Evolutionary conservation across 768 basidiomycete genomes (phyloP).

Genomic region (Thelephora aurantiotincta): DNA sequence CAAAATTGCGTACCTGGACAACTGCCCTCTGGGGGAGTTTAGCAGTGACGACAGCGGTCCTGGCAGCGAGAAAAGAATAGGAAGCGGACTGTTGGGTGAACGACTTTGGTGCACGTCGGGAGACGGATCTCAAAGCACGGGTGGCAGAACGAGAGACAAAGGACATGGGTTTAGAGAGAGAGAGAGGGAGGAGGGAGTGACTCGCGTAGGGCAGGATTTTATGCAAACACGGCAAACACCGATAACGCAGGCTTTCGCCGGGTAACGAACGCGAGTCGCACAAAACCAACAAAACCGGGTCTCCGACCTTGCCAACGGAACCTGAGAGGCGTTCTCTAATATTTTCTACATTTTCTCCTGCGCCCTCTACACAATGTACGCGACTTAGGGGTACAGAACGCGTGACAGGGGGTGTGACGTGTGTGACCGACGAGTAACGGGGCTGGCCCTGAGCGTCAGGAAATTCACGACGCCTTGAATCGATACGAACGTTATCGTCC

Average conservation of each 20-base stretch:
- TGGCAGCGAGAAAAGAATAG: conserved; percentile 48
- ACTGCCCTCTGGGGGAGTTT: conserved; percentile 17
- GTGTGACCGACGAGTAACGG: no score
- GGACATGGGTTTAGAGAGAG: conserved; percentile 36
- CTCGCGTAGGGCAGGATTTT: background rate
- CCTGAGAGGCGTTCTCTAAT: no score
- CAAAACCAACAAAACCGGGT: no score
- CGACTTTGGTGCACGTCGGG: conserved; percentile 49
- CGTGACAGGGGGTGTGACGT: no score
- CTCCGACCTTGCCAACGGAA: no score
- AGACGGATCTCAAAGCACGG: conserved; percentile 46
- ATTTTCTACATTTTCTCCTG: no score
- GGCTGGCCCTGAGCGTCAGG: no score
- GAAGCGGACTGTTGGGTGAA: conserved; percentile 39
- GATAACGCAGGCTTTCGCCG: background rate
- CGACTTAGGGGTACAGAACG: no score
- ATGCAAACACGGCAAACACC: background rate
- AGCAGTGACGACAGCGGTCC: conserved; percentile 22
- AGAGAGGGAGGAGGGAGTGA: background rate
- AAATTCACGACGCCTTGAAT: background rate
- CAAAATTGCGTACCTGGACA: conserved; percentile 24
- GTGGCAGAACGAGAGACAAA: conserved; percentile 46
- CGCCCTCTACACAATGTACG: no score
- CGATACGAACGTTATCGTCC: conserved; percentile 3
- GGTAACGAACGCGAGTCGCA: background rate